Evolutionary conservation across 129 eudicot genomes (phyloP), one percentile per base, ranked within the genome.

Genomic region (Flaveria robusta): DNA sequence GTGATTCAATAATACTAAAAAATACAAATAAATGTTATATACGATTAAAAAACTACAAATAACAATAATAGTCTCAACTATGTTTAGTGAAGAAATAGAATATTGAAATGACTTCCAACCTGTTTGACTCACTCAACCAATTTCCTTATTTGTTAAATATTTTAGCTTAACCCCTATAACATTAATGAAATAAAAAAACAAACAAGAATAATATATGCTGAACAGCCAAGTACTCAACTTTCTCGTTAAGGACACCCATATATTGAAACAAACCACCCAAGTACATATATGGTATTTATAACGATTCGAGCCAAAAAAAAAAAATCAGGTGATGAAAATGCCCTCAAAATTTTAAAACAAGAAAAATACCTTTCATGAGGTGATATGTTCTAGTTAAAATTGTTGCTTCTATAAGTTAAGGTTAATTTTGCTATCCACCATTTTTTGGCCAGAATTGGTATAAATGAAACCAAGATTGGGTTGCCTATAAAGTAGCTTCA

Each of bases 111-210:
- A 59, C 66, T 23, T 4, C 37, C 66, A 59, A 59, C 65, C 34
- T 24, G 15, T 22, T 59, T 24, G 66, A 59, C 66, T 3, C 37
- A 12, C 66, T 59, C 66, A 65, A 65, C 23, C 14, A 47, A 8
- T 65, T 7, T 34, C 15, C 7, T n/a, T 64, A 7, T 65, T 66
- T 16, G 24, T 37, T 16, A 66, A 34, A 34, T 34, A 11, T 27
- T 47, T 49, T 47, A 74, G 18, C 78, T 73, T 16, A 62, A 45
- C 70, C 60, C 27, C 45, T 46, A 26, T 18, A 34, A 45, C 34
- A 49, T 2, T 13, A 15, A 4, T 15, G 20, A 55, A 24, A 56
- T 58, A 8, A 41, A 15, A 72, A 60, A 8, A 41, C 8, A 72
- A 60, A 24, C 0, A 58, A 58, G 15, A 23, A 58, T 56, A 58